Base-by-base conservation (phyloP, 768 basidiomycete genomes). In the Amanita molliuscula region DNA sequence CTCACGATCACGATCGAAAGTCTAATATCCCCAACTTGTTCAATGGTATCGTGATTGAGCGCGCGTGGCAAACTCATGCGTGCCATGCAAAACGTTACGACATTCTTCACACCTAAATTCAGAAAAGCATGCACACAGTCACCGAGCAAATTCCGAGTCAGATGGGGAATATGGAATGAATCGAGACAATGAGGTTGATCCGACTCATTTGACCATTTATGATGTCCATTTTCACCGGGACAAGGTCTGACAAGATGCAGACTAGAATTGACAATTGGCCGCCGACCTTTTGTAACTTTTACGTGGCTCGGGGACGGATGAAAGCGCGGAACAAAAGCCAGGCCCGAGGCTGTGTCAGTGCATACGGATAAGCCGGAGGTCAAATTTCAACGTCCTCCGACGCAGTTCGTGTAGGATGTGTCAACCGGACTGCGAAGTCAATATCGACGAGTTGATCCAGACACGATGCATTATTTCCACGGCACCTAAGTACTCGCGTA, bases 1-100 rank as follows among this genome's bases (percentile, higher is more conserved):
- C 36, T 37, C 37, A 41, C 38, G 48, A 48, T 48, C 48, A 41
- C 29, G 48, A 48, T 48, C 48, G 48, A 47, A 37, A 47, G 21
- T n/a, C 46, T 47, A 37, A 33, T 26, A 28, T 47, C 3, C 31
- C 35, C 34, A 47, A 47, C 15, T 4, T 23, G 33, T 34, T 6
- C 16, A 20, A 9, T 3, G 26, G 20, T 16, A 6, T 23, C 26
- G 2, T 20, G 2, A 7, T 13, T 15, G 15, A 36, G 15, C 18
- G 16, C 21, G 35, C 33, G 16, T 26, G 35, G 33, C 20, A 47
- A 26, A 23, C 46, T 47, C 46, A 35, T 47, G 46, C n/a, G 36
- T 13, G 44, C 44, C 44, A 46, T 21, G 44, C 8, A 34, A 35
- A 18, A 11, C 18, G 15, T 25, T 25, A 46, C 44, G 44, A 38